These are phyloP conservation scores for Phialophora tarda DNA, from an alignment of 2,329 filamentous ascomycete species.

Conservation along the genomic window DNA sequence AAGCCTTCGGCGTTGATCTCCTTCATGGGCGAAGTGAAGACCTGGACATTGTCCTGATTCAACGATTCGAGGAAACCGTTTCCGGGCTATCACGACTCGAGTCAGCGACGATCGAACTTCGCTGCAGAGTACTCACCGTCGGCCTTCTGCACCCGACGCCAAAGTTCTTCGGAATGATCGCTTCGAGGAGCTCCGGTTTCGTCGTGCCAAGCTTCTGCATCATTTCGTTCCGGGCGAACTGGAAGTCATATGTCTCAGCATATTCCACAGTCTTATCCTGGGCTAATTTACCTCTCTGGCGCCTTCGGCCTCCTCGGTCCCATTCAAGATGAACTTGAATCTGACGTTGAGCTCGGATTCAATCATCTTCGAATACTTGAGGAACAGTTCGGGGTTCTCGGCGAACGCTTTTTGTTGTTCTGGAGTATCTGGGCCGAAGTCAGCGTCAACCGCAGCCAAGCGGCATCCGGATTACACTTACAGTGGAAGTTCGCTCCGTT, in stretches of 20 bases:
- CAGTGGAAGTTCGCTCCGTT: slow-evolving; percentile 37
- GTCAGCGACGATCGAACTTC: slow-evolving; percentile 36
- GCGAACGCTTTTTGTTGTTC: slow-evolving; percentile 33
- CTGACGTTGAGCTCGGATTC: slow-evolving; percentile 59
- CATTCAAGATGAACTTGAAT: slow-evolving; percentile 61
- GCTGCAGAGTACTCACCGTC: slow-evolving; percentile 44
- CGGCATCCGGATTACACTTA: neutral
- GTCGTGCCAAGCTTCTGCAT: slow-evolving; percentile 44
- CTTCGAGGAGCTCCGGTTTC: slow-evolving; percentile 47
- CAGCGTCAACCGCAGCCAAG: neutral
- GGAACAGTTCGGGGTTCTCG: slow-evolving; percentile 27
- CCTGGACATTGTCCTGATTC: slow-evolving; percentile 52
- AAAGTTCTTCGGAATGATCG: slow-evolving; percentile 54
- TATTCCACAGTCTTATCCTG: neutral
- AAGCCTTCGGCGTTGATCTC: slow-evolving; percentile 46
- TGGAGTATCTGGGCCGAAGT: slow-evolving; percentile 25
- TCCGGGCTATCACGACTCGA: slow-evolving; percentile 26
- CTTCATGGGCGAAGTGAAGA: slow-evolving; percentile 49
- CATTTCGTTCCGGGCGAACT: slow-evolving; percentile 37
- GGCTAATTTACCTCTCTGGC: slow-evolving; percentile 41
- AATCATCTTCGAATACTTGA: slow-evolving; percentile 56
- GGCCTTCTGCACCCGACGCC: slow-evolving; percentile 51
- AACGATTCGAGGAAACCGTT: slow-evolving; percentile 41
- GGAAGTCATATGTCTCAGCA: slow-evolving; percentile 3
- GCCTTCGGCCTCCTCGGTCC: slow-evolving; percentile 52